Evolutionary conservation across 129 eudicot genomes (phyloP), one percentile per base, ranked within the genome.

Genomic region (Lactuca sativa): DNA sequence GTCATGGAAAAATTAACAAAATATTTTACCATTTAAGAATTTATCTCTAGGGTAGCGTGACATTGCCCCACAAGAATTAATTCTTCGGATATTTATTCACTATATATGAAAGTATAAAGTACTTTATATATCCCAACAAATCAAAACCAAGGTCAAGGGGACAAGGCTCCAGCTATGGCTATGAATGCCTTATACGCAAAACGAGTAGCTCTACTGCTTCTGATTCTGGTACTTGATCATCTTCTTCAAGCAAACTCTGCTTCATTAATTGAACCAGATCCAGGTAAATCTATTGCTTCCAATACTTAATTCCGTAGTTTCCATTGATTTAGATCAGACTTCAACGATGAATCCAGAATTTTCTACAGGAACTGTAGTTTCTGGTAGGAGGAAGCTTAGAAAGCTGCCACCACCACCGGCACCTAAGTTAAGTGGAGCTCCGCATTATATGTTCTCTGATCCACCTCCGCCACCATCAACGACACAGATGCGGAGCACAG

Each of bases 371-470:
- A 4, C 10, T 53, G 58, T 15, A 53, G 4, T 53, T 17, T 53
- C 30, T 10, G 58, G 58, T 53, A 53, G 58, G 5, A 53, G 58
- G 30, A 53, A 53, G 58, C 58, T 14, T 53, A 53, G 58, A 53
- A 53, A n/a, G 30, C 58, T 53, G 58, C 58, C 58, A n/a, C 58
- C 58, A 15, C 58, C 58, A 47, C 52, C 52, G 52, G 52, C 52
- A 9, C 58, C 58, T 53, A n/a, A 9, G 58, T 53, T 53, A 17
- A 17, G 58, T 17, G 9, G 30, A 53, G 21, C 58, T 56, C 54
- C 40, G 9, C 40, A 18, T 37, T 51, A 8, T n/a, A 31, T 13
- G 32, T 31, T 8, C 15, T 15, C 10, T 11, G 9, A 1, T 25
- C 74, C 64, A 12, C 74, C 63, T 1, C 53, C 55, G 30, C 64